Evolutionary conservation across 192 early-diverging fungal genomes (phyloP).

Genomic region (Paraglomus brasilianum): DNA sequence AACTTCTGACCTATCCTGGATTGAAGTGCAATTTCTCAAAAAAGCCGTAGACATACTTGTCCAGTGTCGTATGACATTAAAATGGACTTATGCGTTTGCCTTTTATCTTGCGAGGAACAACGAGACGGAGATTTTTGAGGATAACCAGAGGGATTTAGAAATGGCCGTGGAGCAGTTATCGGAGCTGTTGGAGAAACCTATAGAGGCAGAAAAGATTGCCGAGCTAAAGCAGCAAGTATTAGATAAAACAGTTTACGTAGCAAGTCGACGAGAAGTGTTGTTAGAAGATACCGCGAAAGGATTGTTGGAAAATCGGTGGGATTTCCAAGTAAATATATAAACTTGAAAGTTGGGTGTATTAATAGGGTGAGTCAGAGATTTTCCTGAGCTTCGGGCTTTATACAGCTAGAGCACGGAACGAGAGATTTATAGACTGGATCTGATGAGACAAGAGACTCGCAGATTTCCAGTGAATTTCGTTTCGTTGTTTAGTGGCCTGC

Average conservation of each 20-base stretch:
- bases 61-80: conserved; percentile 86
- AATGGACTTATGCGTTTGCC: conserved; percentile 98
- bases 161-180: conserved; percentile 95
- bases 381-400: too few relatives aligned
- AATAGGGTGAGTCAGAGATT: too few relatives aligned
- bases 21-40: conserved; percentile 96
- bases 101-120: conserved; percentile 89
- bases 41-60: conserved; percentile 89
- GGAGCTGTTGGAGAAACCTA: conserved; percentile 85
- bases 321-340: conserved; percentile 57
- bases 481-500: too few relatives aligned
- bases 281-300: conserved; percentile 90
- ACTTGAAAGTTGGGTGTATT: too few relatives aligned
- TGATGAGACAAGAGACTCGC: too few relatives aligned
- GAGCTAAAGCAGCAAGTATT: conserved; percentile 84
- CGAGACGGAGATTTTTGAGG: conserved; percentile 90
- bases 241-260: conserved; percentile 95
- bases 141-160: conserved; percentile 98
- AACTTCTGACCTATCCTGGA: conserved; percentile 88
- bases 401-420: too few relatives aligned
- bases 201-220: conserved; percentile 71
- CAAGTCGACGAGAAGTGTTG: conserved; percentile 80
- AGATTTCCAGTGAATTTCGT: too few relatives aligned
- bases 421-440: too few relatives aligned
- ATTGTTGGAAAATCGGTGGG: conserved; percentile 80